Conservation (phyloP, 805 yeast genomes). For the Kuraishia cidri region DNA sequence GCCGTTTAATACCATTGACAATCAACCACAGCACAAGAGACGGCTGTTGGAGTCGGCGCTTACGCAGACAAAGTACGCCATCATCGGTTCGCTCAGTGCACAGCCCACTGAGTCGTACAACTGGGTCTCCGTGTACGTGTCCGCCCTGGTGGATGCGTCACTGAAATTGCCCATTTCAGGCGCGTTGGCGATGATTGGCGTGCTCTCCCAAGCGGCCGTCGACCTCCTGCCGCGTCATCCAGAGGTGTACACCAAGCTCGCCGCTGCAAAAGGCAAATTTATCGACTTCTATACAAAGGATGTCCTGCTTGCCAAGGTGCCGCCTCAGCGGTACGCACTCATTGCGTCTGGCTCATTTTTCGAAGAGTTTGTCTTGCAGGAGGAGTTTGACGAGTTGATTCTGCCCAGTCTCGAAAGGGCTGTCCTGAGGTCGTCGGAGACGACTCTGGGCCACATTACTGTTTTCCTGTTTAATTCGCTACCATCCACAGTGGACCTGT, state of each 20-base stretch:
- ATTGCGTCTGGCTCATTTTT: constrained; percentile 35
- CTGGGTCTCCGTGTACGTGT: constrained; percentile 6
- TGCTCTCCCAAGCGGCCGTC: constrained; percentile 19
- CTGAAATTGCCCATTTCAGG: constrained; percentile 23
- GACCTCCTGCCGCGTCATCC: constrained; percentile 6
- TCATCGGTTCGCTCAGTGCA: constrained; percentile 11
- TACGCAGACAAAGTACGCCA: constrained; percentile 16
- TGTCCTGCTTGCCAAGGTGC: constrained; percentile 34
- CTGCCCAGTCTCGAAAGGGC: constrained; percentile 67
- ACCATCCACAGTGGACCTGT: constrained; percentile 27
- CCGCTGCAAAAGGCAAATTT: constrained; percentile 7
- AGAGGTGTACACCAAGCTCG: constrained; percentile 4
- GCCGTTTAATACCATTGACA: constrained; percentile 11
- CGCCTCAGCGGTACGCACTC: constrained; percentile 26
- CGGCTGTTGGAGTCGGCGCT: constrained; percentile 26
- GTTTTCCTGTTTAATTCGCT: constrained; percentile 34
- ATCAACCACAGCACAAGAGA: constrained; percentile 26
- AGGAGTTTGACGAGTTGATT: constrained; percentile 25
- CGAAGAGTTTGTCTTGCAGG: constrained; percentile 28
- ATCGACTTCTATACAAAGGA: constrained; percentile 24
- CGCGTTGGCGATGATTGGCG: constrained; percentile 23
- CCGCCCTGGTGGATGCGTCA: constrained; percentile 8
- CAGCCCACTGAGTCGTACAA: constrained; percentile 9
- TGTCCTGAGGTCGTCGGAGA: constrained; percentile 70
- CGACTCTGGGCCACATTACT: constrained; percentile 45